Evolutionary conservation across 2,329 filamentous ascomycete species (phyloP), one percentile per base, ranked within the genome.

Genomic region (Aspergillus brasiliensis): DNA sequence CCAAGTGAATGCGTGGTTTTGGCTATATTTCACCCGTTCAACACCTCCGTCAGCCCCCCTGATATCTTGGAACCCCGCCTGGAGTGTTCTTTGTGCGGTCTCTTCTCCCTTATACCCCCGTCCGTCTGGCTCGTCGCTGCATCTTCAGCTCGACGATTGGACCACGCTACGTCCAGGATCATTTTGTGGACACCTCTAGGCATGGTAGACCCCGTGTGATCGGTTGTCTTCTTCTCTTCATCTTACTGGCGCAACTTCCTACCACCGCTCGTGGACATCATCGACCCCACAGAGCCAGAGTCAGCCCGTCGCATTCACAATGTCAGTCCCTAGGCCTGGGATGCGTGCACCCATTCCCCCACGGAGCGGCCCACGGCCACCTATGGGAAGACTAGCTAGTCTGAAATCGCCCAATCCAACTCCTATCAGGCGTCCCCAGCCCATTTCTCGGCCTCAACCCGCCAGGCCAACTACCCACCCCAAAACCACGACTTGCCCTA

Each of bases 401-500:
- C 65, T 77, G 6, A 78, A 76, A 51, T 65, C 74, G n/a, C 69
- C 74, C 13, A 71, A 67, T 59, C 66, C 75, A 19, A 75, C 70
- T 48, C 71, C 77, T 7, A 77, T 78, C 57, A 75, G 67, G 62
- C 75, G 76, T 42, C 75, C 76, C 28, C 72, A 72, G 49, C 66
- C 71, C 48, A 64, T 71, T 52, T 62, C 67, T n/a, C 71, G 69
- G 46, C 66, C 70, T 60, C 69, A 73, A 58, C 65, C 67, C 38
- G 53, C 70, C 37, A 71, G 67, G 48, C 73, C 73, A 19, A 75
- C 71, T 21, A 74, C 75, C 37, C 70, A 75, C 54, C 71, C 73
- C n/a, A 74, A 76, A 58, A 75, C 75, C 15, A 69, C 74, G 11
- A 78, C 72, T 27, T 81, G 80, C 67, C 75, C 78, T 27, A 81